These are phyloP conservation scores for Ceratocystis diversiconidia DNA, from an alignment of 2,329 filamentous ascomycete species.

Conservation along the genomic window DNA sequence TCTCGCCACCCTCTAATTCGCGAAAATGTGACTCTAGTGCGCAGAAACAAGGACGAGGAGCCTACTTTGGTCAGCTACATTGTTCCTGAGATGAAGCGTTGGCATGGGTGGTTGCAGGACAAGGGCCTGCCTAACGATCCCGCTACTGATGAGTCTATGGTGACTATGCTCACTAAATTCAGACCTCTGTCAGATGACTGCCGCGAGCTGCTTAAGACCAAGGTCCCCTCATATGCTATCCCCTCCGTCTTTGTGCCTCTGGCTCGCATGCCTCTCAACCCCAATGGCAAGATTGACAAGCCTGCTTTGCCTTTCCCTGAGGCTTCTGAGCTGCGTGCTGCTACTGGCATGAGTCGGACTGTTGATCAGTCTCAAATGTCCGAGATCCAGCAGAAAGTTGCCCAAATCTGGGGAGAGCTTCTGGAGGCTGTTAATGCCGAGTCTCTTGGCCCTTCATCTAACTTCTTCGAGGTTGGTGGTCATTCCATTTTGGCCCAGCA, in stretches of 20 bases:
- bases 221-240: constrained; percentile 26
- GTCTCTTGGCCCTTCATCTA: constrained; percentile 22
- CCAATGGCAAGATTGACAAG: constrained; percentile 69
- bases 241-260: constrained; percentile 26
- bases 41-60: constrained; percentile 74
- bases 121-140: constrained; percentile 17
- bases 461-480: constrained; percentile 30
- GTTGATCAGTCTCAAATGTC: constrained; percentile 37
- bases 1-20: constrained; percentile 60
- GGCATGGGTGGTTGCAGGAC: constrained; percentile 48
- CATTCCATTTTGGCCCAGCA: constrained; percentile 46
- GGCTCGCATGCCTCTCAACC: constrained; percentile 30
- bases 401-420: constrained; percentile 19
- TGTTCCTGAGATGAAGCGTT: constrained; percentile 65
- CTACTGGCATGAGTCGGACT: constrained; percentile 10
- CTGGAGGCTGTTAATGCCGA: constrained; percentile 19
- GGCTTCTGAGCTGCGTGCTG: constrained; percentile 16
- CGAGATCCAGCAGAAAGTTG: constrained; percentile 22
- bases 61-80: constrained; percentile 78
- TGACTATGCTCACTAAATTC: constrained; percentile 29
- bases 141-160: constrained; percentile 19
- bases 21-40: constrained; percentile 74
- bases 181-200: constrained; percentile 27
- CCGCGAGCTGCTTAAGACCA: constrained; percentile 26
- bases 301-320: constrained; percentile 61